These are phyloP conservation scores for Suillus brevipes DNA, from an alignment of 768 basidiomycete genomes.

Conservation along the genomic window DNA sequence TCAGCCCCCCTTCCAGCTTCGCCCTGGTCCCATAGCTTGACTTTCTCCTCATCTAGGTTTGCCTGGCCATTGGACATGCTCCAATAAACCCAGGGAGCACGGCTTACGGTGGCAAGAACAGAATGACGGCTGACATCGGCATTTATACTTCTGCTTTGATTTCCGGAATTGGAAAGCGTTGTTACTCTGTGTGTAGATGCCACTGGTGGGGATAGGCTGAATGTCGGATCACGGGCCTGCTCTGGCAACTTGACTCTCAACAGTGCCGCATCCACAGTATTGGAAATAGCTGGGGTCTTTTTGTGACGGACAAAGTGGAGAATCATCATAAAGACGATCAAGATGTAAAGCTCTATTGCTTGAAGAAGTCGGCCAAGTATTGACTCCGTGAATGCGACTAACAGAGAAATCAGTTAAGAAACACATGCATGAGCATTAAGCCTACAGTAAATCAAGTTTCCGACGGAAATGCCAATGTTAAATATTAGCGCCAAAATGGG, in stretches of 20 bases:
- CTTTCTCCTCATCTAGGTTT: conserved; percentile 27
- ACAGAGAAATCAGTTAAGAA: conserved; percentile 12
- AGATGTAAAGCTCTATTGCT: conserved; percentile 61
- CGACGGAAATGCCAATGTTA: conserved; percentile 53
- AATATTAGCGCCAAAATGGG: conserved; percentile 55
- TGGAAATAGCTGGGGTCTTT: conserved; percentile 16
- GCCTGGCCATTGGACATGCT: conserved; percentile 28
- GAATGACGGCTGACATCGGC: conserved; percentile 18
- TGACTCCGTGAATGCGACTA: conserved; percentile 71
- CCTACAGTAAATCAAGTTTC: conserved; percentile 60
- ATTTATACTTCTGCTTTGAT: conserved; percentile 11
- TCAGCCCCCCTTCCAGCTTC: conserved; percentile 32
- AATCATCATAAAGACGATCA: conserved; percentile 59
- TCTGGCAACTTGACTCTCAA: conserved; percentile 22
- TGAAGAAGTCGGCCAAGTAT: conserved; percentile 66
- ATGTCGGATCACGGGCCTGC: conserved; percentile 27
- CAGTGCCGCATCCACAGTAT: neutral
- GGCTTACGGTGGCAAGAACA: conserved; percentile 24
- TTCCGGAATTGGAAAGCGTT: conserved; percentile 11
- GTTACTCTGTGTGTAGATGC: conserved; percentile 30
- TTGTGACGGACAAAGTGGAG: conserved; percentile 36
- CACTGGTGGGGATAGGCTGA: conserved; percentile 22
- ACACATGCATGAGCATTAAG: conserved; percentile 17
- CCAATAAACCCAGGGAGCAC: conserved; percentile 41
- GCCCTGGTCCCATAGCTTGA: conserved; percentile 32